Conservation (phyloP, 805 yeast species). For the Millerozyma miso region DNA sequence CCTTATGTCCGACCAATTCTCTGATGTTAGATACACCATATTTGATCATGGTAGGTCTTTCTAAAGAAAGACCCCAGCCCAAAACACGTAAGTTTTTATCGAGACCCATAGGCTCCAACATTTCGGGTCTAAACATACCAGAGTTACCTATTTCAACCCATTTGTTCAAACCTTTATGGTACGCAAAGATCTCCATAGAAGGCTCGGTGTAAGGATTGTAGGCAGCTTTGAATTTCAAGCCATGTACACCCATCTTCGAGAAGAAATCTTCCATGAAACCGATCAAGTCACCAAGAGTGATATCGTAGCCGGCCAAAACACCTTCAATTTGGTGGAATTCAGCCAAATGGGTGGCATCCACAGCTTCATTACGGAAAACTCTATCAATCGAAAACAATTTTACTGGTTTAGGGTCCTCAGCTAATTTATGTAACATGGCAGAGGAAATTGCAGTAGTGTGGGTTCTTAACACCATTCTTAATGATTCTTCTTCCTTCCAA, state of each 20-base stretch:
- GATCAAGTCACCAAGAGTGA: slow-evolving; percentile 92
- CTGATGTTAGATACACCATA: slow-evolving; percentile 94
- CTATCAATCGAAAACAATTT: slow-evolving; percentile 95
- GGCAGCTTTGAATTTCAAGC: slow-evolving; percentile 96
- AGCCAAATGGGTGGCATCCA: slow-evolving; percentile 98
- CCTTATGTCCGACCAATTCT: slow-evolving; percentile 96
- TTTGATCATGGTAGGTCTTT: slow-evolving; percentile 99
- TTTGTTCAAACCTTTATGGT: slow-evolving; percentile 88
- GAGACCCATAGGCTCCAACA: slow-evolving; percentile 97
- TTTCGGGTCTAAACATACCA: slow-evolving; percentile 99
- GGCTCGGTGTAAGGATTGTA: slow-evolving; percentile 99
- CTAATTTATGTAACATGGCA: slow-evolving; percentile 79
- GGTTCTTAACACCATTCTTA: slow-evolving; percentile 90
- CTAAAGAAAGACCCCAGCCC: slow-evolving; percentile 96
- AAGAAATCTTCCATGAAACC: slow-evolving; percentile 98
- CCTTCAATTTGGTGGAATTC: slow-evolving; percentile 99
- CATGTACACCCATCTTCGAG: slow-evolving; percentile 93
- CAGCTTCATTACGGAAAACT: slow-evolving; percentile 99
- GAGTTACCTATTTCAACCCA: slow-evolving; percentile 99
- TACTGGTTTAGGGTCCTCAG: slow-evolving; percentile 82
- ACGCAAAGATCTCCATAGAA: slow-evolving; percentile 93
- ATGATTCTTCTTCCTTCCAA: slow-evolving; percentile 89
- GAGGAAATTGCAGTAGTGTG: slow-evolving; percentile 96
- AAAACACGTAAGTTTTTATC: slow-evolving; percentile 90
- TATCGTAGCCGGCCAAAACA: slow-evolving; percentile 92